phyloP scores from a whole-genome alignment of 768 basidiomycete species.

The Rhodosporidiobolus sp. region DNA sequence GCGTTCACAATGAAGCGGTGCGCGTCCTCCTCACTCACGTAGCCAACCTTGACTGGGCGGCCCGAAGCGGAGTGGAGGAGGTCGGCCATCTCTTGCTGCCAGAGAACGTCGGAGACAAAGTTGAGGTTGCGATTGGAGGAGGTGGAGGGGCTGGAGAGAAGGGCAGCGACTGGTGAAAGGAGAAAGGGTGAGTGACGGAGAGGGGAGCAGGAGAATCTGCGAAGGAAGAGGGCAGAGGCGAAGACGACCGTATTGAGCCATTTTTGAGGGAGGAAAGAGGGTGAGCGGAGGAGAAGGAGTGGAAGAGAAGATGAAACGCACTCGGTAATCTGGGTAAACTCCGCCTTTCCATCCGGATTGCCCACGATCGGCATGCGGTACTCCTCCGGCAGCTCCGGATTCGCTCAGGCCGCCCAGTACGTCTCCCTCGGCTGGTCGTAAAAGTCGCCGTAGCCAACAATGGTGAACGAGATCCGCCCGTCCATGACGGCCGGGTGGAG shows the following conservation, averaged over 20 bases:
- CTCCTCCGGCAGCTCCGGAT: neutral
- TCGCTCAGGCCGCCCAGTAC: neutral
- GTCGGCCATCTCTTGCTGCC: neutral
- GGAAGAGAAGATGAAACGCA: no score
- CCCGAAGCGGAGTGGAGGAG: neutral
- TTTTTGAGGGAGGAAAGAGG: neutral
- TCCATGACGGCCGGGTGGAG: no score
- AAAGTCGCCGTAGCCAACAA: no score
- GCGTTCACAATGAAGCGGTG: neutral
- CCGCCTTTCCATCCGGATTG: neutral
- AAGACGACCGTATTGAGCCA: neutral
- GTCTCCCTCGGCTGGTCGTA: neutral
- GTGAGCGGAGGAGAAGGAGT: no score
- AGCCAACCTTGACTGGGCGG: neutral
- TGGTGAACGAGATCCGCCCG: no score
- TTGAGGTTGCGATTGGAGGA: neutral
- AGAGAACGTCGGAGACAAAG: neutral
- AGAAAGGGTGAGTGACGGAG: neutral
- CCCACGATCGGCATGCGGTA: neutral
- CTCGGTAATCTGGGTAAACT: no score
- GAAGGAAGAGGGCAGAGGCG: neutral
- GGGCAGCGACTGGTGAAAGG: neutral
- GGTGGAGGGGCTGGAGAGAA: neutral
- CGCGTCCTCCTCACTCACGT: neutral
- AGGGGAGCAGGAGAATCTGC: neutral